Evolutionary conservation across 2,329 filamentous ascomycete species (phyloP).

Genomic region (Dactylella cylindrospora): DNA sequence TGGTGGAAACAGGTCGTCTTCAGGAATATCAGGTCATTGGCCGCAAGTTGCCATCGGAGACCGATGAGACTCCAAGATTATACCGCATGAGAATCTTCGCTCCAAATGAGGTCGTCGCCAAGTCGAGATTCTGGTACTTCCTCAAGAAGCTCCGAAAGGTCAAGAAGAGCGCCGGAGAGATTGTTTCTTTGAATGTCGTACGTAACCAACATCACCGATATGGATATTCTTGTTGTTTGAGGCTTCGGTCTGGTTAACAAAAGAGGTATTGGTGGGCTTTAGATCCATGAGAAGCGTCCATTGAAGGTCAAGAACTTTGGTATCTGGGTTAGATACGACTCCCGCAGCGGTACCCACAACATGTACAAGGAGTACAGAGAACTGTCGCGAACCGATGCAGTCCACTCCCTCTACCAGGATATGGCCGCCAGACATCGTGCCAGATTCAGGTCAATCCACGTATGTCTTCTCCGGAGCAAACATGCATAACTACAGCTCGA

Average conservation of each 20-base stretch:
- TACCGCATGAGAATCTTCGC: constrained; percentile 99
- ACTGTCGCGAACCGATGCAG: constrained; percentile 92
- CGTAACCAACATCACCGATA: constrained; percentile 52
- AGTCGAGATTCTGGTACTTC: constrained; percentile 99
- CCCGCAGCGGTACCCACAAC: constrained; percentile 99
- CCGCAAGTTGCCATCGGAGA: constrained; percentile 96
- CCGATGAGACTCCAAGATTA: constrained; percentile 94
- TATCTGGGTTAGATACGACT: constrained; percentile 99
- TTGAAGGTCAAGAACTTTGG: constrained; percentile 99
- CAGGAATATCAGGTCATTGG: constrained; percentile 99
- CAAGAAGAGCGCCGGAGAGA: constrained; percentile 99
- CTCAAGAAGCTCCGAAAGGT: constrained; percentile 98
- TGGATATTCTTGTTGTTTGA: not conserved
- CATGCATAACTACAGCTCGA: constrained; percentile 23
- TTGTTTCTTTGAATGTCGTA: constrained; percentile 95
- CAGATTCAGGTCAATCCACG: constrained; percentile 97
- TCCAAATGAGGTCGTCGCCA: constrained; percentile 94
- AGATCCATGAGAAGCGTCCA: constrained; percentile 99
- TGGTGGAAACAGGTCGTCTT: constrained; percentile 78
- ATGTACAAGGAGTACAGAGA: constrained; percentile 99
- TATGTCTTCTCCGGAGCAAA: constrained; percentile 69
- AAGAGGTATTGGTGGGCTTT: constrained; percentile 9
- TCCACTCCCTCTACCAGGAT: constrained; percentile 97
- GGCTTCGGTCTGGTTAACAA: constrained; percentile 17
- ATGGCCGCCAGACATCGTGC: constrained; percentile 99